Base-by-base conservation (phyloP, 805 yeast genomes). In the Sugiyamaella floridensis region DNA sequence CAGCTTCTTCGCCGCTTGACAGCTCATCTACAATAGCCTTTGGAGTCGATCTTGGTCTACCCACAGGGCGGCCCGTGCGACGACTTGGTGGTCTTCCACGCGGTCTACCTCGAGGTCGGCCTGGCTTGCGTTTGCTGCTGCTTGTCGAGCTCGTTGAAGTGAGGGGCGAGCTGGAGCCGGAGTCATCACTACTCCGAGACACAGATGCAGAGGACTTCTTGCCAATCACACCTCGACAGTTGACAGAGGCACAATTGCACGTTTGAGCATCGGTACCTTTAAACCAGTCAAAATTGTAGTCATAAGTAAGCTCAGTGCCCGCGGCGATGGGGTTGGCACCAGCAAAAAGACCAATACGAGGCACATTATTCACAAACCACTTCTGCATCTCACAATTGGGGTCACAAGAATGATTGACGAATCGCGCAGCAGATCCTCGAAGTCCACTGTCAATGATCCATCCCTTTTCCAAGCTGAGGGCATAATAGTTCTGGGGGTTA, bases 311-410 rank as follows among this genome's bases (percentile, higher is more conserved):
- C 55, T 77, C 81, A 11, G 71, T 71, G 29, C 77, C 79, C 6
- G 67, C 61, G 1, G 54, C 45, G 5, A 77, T 72, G 1, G 63
- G 63, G 14, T 63, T 58, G n/a, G 64, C 62, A 4, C 69, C 71
- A 12, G 78, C 78, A 59, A 75, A 76, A 14, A 77, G 59, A 0
- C 79, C 80, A 51, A 76, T 70, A 42, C 75, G 62, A 4, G 80
- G 78, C 3, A 53, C 45, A n/a, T 68, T 74, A 47, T 72, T 65
- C 37, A 75, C 77, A 15, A 65, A 66, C 79, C 80, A 77, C 55
- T 75, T 74, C 61, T 77, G 76, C 67, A 77, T 76, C 45, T 69
- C 72, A 20, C 74, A 67, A 51, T 77, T 77, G 47, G 81, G 80
- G 48, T 62, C 60, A 59, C 79, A 75, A 14, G 79, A 74, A 56